These are phyloP conservation scores for Wallacemonas sp. DNA, from an alignment of 208 protist genomes.

Conservation along the genomic window DNA sequence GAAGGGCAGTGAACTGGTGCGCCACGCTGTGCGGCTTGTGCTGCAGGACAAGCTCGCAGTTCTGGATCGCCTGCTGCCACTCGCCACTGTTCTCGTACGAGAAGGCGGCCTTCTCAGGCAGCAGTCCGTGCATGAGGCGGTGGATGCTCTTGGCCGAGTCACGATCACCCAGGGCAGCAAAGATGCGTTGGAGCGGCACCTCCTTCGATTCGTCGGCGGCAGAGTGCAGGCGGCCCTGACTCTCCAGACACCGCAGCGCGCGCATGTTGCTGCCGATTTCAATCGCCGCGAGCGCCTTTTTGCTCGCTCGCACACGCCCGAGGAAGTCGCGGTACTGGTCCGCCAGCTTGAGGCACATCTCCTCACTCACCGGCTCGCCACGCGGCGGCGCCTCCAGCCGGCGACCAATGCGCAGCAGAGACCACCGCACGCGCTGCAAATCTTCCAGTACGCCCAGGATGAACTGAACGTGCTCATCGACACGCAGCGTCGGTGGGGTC, in stretches of 20 bases:
- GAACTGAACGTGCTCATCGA: slow-evolving; percentile 77
- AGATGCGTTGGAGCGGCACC: slow-evolving; percentile 78
- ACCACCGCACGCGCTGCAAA: slow-evolving; percentile 62
- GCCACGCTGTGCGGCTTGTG: slow-evolving; percentile 54
- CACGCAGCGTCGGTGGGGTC: slow-evolving; percentile 16
- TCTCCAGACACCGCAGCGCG: slow-evolving; percentile 75
- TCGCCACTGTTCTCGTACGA: slow-evolving; percentile 87
- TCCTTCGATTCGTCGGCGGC: slow-evolving; percentile 19
- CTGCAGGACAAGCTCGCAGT: slow-evolving; percentile 84
- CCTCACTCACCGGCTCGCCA: background rate
- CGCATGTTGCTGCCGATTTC: slow-evolving; percentile 75
- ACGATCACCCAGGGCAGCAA: slow-evolving; percentile 74
- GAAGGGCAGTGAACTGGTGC: slow-evolving; percentile 78
- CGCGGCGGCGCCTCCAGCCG: slow-evolving; percentile 1
- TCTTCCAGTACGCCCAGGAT: slow-evolving; percentile 70
- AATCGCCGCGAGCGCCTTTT: slow-evolving; percentile 50
- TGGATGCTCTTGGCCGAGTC: slow-evolving; percentile 82
- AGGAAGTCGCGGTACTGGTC: slow-evolving; percentile 47
- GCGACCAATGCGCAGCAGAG: slow-evolving; percentile 33
- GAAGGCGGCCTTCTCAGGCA: slow-evolving; percentile 65
- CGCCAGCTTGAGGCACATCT: slow-evolving; percentile 31
- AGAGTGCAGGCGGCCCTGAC: slow-evolving; percentile 35
- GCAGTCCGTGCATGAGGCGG: slow-evolving; percentile 29
- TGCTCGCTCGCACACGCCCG: slow-evolving; percentile 32
- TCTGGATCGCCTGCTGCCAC: slow-evolving; percentile 70